A percentile compares a stretch with the other conserved stretches of the same genome.
These are phyloP conservation scores for Cicer judaicum DNA, from an alignment of 306 rosid species.

Conservation along the genomic window DNA sequence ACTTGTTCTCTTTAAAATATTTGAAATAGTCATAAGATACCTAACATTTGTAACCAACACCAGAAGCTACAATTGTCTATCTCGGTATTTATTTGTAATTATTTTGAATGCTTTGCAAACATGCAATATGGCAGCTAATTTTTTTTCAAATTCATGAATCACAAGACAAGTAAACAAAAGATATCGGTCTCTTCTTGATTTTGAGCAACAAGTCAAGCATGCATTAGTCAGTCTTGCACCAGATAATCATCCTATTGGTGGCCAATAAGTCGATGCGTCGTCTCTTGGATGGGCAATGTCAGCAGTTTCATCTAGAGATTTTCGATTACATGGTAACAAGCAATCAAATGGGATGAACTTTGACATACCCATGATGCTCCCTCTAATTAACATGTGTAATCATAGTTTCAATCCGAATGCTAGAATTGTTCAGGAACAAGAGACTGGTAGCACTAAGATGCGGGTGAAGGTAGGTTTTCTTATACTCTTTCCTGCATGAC, in stretches of 20 bases:
- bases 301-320: constrained; percentile 93
- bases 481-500: not conserved
- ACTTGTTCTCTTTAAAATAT: not conserved
- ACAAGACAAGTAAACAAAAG: constrained; percentile 85
- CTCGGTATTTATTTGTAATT: not conserved
- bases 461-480: constrained; percentile 68
- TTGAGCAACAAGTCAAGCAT: constrained; percentile 67
- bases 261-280: constrained; percentile 83
- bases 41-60: not conserved
- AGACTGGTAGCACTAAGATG: constrained; percentile 50
- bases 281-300: constrained; percentile 99
- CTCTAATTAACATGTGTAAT: constrained; percentile 97
- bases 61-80: constrained; percentile 23
- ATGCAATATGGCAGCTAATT: constrained; percentile 23
- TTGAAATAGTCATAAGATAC: not conserved
- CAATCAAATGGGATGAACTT: constrained; percentile 51
- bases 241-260: constrained; percentile 79
- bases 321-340: constrained; percentile 72
- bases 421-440: constrained; percentile 80
- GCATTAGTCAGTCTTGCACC: constrained; percentile 58
- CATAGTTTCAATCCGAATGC: constrained; percentile 90
- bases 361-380: constrained; percentile 89
- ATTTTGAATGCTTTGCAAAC: constrained; percentile 6
- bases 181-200: constrained; percentile 92
- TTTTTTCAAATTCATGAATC: constrained; percentile 42